Base-by-base conservation (phyloP, 2,329 filamentous ascomycete genomes). In the Nigrospora oryzae region DNA sequence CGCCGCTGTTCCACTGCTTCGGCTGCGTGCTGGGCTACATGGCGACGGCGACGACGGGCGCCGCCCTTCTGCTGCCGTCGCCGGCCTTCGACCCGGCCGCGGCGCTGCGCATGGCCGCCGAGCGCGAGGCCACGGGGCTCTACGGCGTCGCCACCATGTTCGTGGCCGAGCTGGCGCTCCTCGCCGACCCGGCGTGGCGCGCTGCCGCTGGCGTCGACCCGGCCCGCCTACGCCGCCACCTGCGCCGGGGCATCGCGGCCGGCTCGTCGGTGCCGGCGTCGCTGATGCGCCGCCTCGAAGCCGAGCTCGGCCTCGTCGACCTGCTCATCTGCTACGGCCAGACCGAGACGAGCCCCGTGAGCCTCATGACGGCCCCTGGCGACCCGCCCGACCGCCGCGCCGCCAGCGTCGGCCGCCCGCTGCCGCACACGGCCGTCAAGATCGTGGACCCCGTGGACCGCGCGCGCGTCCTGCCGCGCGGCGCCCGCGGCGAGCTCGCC, bases 101-200 rank as follows among this genome's bases (percentile, higher is more conserved):
- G 1, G 77, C 85, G 0, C 71, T 96, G 33, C 64, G 59, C 42
- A 77, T 76, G 71, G 70, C 66, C 11, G 63, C 67, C 15, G 73
- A 74, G 46, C 70, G 76, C 50, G 62, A 65, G 11, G 79, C 77
- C 19, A 81, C 78, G 1, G 79, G 75, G 0, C 75, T 96, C 0
- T 93, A 96, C 63, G 90, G 91, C 46, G 91, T 97, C 0, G 81
- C 88, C 4, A 97, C 91, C 43, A 98, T 97, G 93, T 91, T 95
- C 56, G 77, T 78, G n/a, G 83, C 90, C 23, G 82, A 94, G 56
- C 75, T 97, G 5, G 88, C 94, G 53, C 75, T 90, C 1, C 74
- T 96, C 8, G 72, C 81, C 30, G 64, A 70, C 19, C 36, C 42
- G 28, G 31, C n/a, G 11, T 31, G 37, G 11, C 36, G 28, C 6